These are phyloP conservation scores for Coemansia sp. DNA, from an alignment of 192 early-diverging fungal species.

Conservation along the genomic window DNA sequence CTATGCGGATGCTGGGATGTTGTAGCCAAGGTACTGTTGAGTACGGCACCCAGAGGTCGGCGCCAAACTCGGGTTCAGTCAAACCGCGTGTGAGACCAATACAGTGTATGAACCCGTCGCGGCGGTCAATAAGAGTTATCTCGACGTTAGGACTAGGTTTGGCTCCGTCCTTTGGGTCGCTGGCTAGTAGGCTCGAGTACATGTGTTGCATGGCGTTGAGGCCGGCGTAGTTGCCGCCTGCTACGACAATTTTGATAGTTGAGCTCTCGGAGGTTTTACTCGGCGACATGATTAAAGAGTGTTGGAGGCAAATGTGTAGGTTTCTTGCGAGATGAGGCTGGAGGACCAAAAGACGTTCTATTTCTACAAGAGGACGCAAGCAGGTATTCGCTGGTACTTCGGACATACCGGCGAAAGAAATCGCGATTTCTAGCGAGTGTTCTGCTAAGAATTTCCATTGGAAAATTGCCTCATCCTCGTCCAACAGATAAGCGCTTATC, in stretches of 20 bases:
- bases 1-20: slow-evolving; percentile 38
- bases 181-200: slow-evolving; percentile 29
- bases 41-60: slow-evolving; percentile 57
- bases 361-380: slow-evolving; percentile 2
- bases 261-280: not conserved
- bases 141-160: slow-evolving; percentile 12
- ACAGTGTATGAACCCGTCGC: slow-evolving; percentile 57
- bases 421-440: not conserved
- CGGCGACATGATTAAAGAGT: not conserved
- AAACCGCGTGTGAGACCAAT: slow-evolving; percentile 54
- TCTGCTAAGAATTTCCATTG: not conserved
- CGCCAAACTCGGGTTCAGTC: slow-evolving; percentile 51
- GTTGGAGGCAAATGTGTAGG: not conserved
- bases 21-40: slow-evolving; percentile 32
- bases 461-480: not conserved
- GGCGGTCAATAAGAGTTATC: slow-evolving; percentile 59
- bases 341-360: not conserved
- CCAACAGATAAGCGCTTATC: slow-evolving; percentile 11
- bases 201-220: slow-evolving; percentile 30
- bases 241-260: slow-evolving; percentile 26
- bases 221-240: slow-evolving; percentile 49
- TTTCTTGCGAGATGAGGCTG: not conserved
- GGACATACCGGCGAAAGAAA: not conserved
- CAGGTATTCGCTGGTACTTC: not conserved
- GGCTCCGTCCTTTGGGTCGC: not conserved